phyloP scores from a whole-genome alignment of 805 yeast species.

The Lachancea sp. region DNA sequence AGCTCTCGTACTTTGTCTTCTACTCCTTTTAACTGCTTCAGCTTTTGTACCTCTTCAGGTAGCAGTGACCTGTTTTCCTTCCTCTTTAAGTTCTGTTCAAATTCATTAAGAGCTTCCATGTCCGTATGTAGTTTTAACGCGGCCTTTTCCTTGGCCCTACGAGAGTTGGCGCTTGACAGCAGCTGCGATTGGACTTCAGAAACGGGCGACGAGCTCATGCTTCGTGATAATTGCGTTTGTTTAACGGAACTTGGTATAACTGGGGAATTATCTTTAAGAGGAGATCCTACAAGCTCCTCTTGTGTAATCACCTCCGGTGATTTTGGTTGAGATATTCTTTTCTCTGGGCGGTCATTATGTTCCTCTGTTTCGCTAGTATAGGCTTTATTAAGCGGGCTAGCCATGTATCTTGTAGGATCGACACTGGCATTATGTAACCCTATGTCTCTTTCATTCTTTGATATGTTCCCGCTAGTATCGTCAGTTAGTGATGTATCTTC shows the following conservation, averaged over 20 bases:
- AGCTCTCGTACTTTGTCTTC: conserved; percentile 20
- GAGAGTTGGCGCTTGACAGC: conserved; percentile 7
- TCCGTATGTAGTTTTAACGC: conserved; percentile 58
- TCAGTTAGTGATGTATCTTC: not conserved
- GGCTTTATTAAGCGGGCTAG: not conserved
- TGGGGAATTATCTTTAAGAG: not conserved
- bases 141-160: conserved; percentile 58
- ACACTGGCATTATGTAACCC: not conserved
- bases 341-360: not conserved
- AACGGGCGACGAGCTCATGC: conserved; percentile 11
- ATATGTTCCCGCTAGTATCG: not conserved
- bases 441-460: not conserved
- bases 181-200: conserved; percentile 23
- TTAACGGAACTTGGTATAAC: conserved; percentile 5
- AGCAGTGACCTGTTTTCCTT: conserved; percentile 29
- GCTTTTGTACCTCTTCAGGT: conserved; percentile 37
- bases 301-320: not conserved
- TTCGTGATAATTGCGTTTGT: not conserved
- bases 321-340: not conserved
- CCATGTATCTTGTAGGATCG: not conserved
- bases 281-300: not conserved
- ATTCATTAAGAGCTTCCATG: conserved; percentile 61
- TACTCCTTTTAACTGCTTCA: conserved; percentile 28
- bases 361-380: not conserved
- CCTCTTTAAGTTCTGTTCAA: conserved; percentile 48